Conservation (phyloP, 192 early-diverging fungal species). For the Coemansia sp. region DNA sequence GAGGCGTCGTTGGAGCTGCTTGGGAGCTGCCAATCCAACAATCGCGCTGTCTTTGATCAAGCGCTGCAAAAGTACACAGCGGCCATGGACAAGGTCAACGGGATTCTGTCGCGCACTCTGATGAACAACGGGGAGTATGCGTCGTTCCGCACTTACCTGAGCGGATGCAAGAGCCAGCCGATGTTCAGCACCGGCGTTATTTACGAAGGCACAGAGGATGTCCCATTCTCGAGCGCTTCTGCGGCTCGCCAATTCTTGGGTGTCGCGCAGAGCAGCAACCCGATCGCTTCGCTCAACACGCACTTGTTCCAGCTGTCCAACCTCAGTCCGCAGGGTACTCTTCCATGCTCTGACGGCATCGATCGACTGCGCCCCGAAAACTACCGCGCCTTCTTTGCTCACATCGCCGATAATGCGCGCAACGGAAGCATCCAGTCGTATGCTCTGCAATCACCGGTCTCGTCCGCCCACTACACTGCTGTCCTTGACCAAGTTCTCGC, state of each 20-base stretch:
- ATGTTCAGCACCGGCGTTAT: constrained; percentile 91
- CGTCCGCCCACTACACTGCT: constrained; percentile 67
- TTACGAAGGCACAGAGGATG: constrained; percentile 62
- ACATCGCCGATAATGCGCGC: constrained; percentile 60
- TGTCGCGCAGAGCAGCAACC: constrained; percentile 84
- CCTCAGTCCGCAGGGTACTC: constrained; percentile 75
- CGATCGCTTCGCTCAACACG: constrained; percentile 81
- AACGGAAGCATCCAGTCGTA: constrained; percentile 57
- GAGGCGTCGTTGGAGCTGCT: constrained; percentile 61
- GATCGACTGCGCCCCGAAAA: constrained; percentile 76
- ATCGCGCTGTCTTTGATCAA: constrained; percentile 65
- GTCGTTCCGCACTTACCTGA: constrained; percentile 90
- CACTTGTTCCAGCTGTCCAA: constrained; percentile 82
- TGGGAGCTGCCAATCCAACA: constrained; percentile 47
- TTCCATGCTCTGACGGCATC: constrained; percentile 73
- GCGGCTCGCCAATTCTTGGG: constrained; percentile 64
- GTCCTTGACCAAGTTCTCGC: constrained; percentile 81
- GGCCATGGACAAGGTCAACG: constrained; percentile 70
- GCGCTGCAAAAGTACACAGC: constrained; percentile 58
- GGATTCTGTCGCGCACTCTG: constrained; percentile 81
- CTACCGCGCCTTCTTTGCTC: constrained; percentile 73
- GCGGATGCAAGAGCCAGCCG: constrained; percentile 83
- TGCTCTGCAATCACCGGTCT: constrained; percentile 62
- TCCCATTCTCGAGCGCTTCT: constrained; percentile 30
- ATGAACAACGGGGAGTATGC: constrained; percentile 68